Evolutionary conservation across 1,284 basidiomycete genomes (phyloP).

Genomic region (Macrocystidia cucumis): DNA sequence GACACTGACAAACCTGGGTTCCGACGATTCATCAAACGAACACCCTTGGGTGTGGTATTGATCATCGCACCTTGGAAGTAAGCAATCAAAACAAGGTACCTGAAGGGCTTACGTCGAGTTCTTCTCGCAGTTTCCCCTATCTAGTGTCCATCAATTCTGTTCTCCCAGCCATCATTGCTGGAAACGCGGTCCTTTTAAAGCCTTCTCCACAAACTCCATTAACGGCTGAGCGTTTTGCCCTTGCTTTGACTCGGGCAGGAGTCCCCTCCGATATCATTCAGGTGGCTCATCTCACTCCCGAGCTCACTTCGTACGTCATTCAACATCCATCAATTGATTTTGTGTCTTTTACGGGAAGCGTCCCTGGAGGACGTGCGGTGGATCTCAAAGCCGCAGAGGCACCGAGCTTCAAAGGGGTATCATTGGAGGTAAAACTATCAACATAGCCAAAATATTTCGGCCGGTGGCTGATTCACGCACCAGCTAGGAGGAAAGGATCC

Average conservation of each 20-base stretch:
- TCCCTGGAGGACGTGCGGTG: conserved; percentile 56
- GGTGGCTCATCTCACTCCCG: conserved; percentile 72
- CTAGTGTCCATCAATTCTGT: conserved; percentile 86
- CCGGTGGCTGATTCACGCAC: conserved; percentile 3
- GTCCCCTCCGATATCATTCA: conserved; percentile 74
- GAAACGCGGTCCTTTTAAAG: conserved; percentile 88
- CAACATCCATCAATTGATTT: conserved; percentile 69
- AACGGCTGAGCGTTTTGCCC: conserved; percentile 74
- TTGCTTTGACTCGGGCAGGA: conserved; percentile 65
- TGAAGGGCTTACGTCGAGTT: not conserved
- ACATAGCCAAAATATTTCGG: too few species aligned
- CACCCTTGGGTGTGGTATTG: conserved; percentile 84
- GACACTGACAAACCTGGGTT: conserved; percentile 81
- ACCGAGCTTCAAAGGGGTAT: conserved; percentile 74
- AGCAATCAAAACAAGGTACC: conserved; percentile 16
- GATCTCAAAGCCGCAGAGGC: conserved; percentile 54
- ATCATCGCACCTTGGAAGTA: conserved; percentile 90
- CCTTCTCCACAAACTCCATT: conserved; percentile 94
- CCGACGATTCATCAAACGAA: conserved; percentile 74
- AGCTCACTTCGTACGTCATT: conserved; percentile 58
- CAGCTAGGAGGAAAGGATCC: conserved; percentile 96
- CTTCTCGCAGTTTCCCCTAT: conserved; percentile 69
- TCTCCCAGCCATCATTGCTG: conserved; percentile 81
- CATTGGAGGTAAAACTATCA: conserved; percentile 56
- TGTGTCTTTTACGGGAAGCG: conserved; percentile 89